Conservation (phyloP, 2,329 filamentous ascomycete genomes). For the Penicillium sp. region DNA sequence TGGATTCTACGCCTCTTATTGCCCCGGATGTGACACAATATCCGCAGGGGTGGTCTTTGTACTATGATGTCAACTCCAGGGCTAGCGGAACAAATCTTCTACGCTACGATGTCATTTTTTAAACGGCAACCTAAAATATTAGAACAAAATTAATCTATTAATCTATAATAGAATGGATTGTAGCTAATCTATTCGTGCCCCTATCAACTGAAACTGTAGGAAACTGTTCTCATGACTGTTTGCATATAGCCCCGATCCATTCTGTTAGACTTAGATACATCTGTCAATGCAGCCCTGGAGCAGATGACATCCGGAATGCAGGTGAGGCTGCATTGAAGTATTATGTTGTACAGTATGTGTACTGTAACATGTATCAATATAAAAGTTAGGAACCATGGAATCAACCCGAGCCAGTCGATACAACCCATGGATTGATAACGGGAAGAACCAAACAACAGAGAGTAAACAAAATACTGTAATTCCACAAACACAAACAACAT, state of each 20-base stretch:
- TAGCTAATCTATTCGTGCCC: background rate
- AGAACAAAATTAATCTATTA: background rate
- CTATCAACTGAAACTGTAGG: background rate
- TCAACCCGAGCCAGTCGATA: background rate
- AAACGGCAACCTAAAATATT: background rate
- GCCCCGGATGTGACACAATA: background rate
- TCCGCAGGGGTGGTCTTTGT: background rate
- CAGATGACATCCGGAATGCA: background rate
- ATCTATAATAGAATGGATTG: background rate
- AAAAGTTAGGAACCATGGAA: conserved; percentile 1
- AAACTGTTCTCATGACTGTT: background rate
- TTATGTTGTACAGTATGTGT: background rate
- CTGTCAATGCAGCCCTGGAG: background rate
- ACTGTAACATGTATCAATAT: background rate
- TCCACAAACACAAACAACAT: background rate
- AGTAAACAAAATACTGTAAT: background rate
- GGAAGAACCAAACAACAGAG: conserved; percentile 5
- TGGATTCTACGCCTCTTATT: background rate
- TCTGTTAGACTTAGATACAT: background rate
- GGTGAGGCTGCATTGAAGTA: background rate
- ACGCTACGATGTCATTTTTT: background rate
- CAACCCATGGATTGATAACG: conserved; percentile 7
- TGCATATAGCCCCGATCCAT: background rate
- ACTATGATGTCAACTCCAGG: background rate
- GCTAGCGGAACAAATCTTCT: background rate